Evolutionary conservation across 2,329 filamentous ascomycete genomes (phyloP).

Genomic region (Ophiognomonia clavigignenti-juglandacearum): DNA sequence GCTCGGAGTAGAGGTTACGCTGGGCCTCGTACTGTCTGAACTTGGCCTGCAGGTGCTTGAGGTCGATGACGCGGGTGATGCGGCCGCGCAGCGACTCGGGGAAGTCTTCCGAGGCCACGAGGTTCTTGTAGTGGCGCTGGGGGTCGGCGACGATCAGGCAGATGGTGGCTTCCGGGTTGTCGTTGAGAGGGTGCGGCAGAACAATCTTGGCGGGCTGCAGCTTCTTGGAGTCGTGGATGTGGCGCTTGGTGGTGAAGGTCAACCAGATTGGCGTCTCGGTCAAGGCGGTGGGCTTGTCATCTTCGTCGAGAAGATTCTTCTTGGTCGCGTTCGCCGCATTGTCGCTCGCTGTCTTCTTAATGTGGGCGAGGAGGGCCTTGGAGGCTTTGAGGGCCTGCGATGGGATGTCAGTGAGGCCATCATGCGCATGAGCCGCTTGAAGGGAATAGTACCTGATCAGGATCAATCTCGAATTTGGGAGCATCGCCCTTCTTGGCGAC

Average conservation of each 20-base stretch:
- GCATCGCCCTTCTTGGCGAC: slow-evolving; percentile 27
- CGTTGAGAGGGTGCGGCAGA: slow-evolving; percentile 72
- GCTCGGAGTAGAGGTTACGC: slow-evolving; percentile 76
- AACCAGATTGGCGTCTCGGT: slow-evolving; percentile 56
- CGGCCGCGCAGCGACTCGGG: slow-evolving; percentile 60
- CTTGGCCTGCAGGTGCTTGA: slow-evolving; percentile 74
- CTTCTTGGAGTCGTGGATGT: slow-evolving; percentile 66
- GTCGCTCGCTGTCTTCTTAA: slow-evolving; percentile 51
- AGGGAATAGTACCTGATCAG: slow-evolving; percentile 26
- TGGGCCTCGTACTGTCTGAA: slow-evolving; percentile 85
- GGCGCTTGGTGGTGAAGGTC: slow-evolving; percentile 59
- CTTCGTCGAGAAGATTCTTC: slow-evolving; percentile 51
- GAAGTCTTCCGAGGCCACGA: slow-evolving; percentile 70
- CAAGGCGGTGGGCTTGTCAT: slow-evolving; percentile 29
- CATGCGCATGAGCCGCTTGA: neutral
- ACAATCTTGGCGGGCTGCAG: slow-evolving; percentile 81
- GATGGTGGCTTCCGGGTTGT: slow-evolving; percentile 61
- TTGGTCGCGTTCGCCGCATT: slow-evolving; percentile 42
- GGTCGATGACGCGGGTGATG: slow-evolving; percentile 73
- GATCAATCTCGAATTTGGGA: slow-evolving; percentile 27
- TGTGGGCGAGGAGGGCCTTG: slow-evolving; percentile 57
- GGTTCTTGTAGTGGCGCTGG: slow-evolving; percentile 86
- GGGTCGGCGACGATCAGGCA: slow-evolving; percentile 81
- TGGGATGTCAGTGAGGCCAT: slow-evolving; percentile 3
- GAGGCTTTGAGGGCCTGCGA: slow-evolving; percentile 56